phyloP scores from a whole-genome alignment of 2,329 filamentous ascomycete genomes.

The Aureobasidium sp. region DNA sequence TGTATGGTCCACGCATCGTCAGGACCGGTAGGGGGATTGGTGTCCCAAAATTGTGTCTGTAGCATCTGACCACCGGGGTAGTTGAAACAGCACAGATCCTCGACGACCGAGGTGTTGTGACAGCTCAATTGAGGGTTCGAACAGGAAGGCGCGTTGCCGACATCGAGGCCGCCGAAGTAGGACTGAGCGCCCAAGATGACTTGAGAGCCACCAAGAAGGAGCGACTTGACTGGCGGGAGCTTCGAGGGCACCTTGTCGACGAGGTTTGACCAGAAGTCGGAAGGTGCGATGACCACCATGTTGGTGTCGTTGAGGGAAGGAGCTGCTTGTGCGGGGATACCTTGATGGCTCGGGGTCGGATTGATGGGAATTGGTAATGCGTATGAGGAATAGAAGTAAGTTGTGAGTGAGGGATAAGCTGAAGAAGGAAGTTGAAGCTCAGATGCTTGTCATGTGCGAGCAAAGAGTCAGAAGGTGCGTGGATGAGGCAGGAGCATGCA shows the following conservation, averaged over 20 bases:
- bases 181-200: slow-evolving; percentile 1
- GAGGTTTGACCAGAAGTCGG: slow-evolving; percentile 16
- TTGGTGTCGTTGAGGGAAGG: background rate
- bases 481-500: background rate
- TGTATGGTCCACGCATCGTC: slow-evolving; percentile 68
- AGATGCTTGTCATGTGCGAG: background rate
- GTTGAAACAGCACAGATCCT: slow-evolving; percentile 68
- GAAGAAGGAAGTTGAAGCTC: background rate
- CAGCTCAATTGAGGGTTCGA: slow-evolving; percentile 51
- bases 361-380: background rate
- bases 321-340: background rate
- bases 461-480: background rate
- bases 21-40: slow-evolving; percentile 57
- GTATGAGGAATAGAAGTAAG: background rate
- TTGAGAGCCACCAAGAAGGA: slow-evolving; percentile 11
- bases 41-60: slow-evolving; percentile 74
- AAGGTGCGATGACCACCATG: background rate
- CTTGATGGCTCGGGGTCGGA: background rate
- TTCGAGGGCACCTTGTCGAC: background rate
- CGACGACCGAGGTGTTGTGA: slow-evolving; percentile 53
- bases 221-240: slow-evolving; percentile 1
- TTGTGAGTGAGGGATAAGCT: too few relatives aligned
- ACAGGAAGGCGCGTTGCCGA: slow-evolving; percentile 22
- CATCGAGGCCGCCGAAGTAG: background rate
- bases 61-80: slow-evolving; percentile 64